Evolutionary conservation across 2,329 filamentous ascomycete genomes (phyloP), one percentile per base, ranked within the genome.

Genomic region (Phaeosphaeriaceae sp.): DNA sequence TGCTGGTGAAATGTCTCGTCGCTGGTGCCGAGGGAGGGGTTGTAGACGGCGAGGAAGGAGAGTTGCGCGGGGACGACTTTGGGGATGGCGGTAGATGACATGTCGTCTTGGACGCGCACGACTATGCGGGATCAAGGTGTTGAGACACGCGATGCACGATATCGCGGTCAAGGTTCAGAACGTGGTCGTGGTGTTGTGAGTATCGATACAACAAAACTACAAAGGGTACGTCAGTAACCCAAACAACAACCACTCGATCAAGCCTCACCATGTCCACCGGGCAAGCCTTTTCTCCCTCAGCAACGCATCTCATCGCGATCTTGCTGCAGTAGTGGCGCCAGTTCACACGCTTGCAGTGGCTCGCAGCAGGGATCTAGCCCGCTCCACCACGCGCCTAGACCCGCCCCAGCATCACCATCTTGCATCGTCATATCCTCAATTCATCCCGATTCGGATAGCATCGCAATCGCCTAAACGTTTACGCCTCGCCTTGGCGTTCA

Each of bases 41-140:
- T 98, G 84, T 97, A 99, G 76, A 99, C 96, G 76, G 94, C 89
- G 48, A 99, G 86, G 77, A 95, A 98, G 70, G 92, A 91, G 28
- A 98, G 87, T 74, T 92, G 92, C 35, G 94, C 94, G 46, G 95
- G 94, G 32, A 89, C 82, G 64, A 91, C 77, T 59, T 73, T 75
- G 28, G 74, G 66, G 1, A 70, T 55, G 1, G 59, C 56, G 0
- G 66, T 68, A 10, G 71, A 72, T 46, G 70, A 73, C 72, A 72
- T 76, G 32, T 17, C 49, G 17, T 10, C 1, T 8, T 28, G 26
- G 9, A 9, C n/a, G n/a, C n/a, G n/a, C n/a, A n/a, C n/a, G n/a
- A n/a, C n/a, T n/a, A 9, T 28, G 26, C 9, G 26, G 26, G 26
- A 5, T 28, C 4, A 28, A n/a, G 3, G 21, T 4, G 43, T 24